Percentiles rank a stretch among this genome's conserved stretches.
Evolutionary conservation across 2,329 filamentous ascomycete species (phyloP).

Genomic region (Clonostachys chloroleuca): DNA sequence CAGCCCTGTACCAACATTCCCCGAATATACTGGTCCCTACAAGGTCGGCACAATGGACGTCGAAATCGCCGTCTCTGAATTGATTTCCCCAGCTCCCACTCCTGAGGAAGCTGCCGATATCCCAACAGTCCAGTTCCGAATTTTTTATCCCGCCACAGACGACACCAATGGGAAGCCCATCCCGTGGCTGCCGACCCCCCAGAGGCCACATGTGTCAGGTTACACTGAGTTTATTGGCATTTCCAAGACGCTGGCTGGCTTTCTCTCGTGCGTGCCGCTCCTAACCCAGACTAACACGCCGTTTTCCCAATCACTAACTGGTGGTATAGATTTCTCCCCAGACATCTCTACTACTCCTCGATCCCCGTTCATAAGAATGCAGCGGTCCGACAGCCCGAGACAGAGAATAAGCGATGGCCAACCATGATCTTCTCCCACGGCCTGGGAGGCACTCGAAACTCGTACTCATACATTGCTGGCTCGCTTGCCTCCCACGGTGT

Average conservation of each 20-base stretch:
- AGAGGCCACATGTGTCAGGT: conserved; percentile 67
- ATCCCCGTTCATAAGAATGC: conserved; percentile 73
- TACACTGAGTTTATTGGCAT: conserved; percentile 75
- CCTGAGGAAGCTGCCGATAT: conserved; percentile 53
- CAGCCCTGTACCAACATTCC: conserved; percentile 68
- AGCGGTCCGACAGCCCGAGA: conserved; percentile 46
- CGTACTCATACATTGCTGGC: conserved; percentile 79
- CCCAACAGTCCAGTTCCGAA: conserved; percentile 71
- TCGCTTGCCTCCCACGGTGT: conserved; percentile 78
- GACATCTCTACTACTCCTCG: conserved; percentile 68
- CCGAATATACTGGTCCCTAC: conserved; percentile 72
- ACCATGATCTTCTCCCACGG: conserved; percentile 86
- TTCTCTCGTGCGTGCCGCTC: conserved; percentile 51
- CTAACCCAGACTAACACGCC: neutral
- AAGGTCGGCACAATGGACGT: conserved; percentile 77
- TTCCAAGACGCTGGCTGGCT: conserved; percentile 48
- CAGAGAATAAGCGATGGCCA: conserved; percentile 60
- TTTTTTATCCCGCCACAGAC: conserved; percentile 71
- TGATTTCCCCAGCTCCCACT: conserved; percentile 47
- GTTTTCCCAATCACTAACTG: neutral
- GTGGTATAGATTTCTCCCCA: conserved; percentile 54
- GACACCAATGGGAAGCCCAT: conserved; percentile 53
- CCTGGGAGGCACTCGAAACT: conserved; percentile 74
- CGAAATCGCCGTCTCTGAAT: conserved; percentile 66
- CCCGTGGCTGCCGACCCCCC: conserved; percentile 74